phyloP scores from a whole-genome alignment of 306 rosid genomes.

The Vigna radiata region DNA sequence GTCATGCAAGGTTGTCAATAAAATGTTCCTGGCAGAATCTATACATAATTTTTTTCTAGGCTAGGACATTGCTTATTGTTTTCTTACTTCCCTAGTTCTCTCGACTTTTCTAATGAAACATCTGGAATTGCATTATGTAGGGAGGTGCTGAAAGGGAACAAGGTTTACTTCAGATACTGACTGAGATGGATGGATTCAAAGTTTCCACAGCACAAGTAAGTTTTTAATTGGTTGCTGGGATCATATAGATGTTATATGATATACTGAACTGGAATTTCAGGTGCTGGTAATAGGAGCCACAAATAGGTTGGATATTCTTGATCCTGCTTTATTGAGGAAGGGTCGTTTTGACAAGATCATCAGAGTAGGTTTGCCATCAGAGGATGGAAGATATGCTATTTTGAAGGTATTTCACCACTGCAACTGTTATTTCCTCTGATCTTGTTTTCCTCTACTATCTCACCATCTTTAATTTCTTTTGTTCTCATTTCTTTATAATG shows the following conservation, averaged over 20 bases:
- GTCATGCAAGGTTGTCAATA: conserved; percentile 15
- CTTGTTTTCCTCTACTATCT: conserved; percentile 37
- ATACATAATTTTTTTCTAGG: conserved; percentile 21
- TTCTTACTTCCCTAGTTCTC: conserved; percentile 2
- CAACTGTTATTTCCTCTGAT: conserved; percentile 13
- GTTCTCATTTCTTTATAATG: conserved; percentile 27
- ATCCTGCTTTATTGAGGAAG: conserved; percentile 95
- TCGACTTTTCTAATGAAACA: conserved; percentile 36
- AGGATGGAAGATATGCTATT: conserved; percentile 95
- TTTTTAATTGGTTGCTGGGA: conserved; percentile 36
- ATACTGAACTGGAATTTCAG: conserved; percentile 62
- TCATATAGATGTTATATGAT: conserved; percentile 45
- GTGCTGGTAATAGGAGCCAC: conserved; percentile 98
- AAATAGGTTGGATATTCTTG: conserved; percentile 95
- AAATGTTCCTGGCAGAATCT: conserved; percentile 25
- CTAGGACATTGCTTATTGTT: conserved; percentile 12
- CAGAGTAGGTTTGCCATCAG: conserved; percentile 96
- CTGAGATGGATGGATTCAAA: conserved; percentile 98
- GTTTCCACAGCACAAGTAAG: conserved; percentile 88
- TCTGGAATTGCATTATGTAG: conserved; percentile 54
- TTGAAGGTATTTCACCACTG: conserved; percentile 67
- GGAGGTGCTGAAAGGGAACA: conserved; percentile 99
- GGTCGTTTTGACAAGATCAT: conserved; percentile 99
- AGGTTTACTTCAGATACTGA: conserved; percentile 95
- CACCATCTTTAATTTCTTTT: conserved; percentile 12